These are phyloP conservation scores for Plasmopara muralis DNA, from an alignment of 352 stramenopile species.

Conservation along the genomic window DNA sequence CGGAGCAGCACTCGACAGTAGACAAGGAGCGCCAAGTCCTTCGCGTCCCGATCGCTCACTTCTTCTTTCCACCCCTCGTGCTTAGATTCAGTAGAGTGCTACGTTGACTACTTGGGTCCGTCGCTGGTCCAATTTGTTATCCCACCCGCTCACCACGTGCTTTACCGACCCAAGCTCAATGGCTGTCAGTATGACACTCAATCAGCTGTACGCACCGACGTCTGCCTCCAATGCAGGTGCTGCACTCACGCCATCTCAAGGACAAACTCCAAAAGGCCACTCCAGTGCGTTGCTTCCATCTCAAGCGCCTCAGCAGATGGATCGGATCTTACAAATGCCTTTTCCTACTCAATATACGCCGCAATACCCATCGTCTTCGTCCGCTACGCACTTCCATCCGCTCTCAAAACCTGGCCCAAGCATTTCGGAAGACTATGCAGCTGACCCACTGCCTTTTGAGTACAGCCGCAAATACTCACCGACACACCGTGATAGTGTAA, in stretches of 20 bases:
- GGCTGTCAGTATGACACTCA: conserved; percentile 64
- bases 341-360: conserved; percentile 16
- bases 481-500: conserved; percentile 13
- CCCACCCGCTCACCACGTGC: conserved; percentile 5
- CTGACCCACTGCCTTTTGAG: conserved; percentile 72
- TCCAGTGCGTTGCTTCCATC: background rate
- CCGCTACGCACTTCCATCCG: conserved; percentile 19
- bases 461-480: conserved; percentile 52
- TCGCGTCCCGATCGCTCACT: conserved; percentile 12
- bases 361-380: conserved; percentile 13
- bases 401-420: conserved; percentile 20
- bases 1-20: conserved; percentile 10
- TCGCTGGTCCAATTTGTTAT: conserved; percentile 14
- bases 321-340: conserved; percentile 29
- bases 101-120: conserved; percentile 15
- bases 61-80: conserved; percentile 15
- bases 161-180: conserved; percentile 13
- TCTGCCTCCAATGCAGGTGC: conserved; percentile 14
- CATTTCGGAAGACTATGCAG: conserved; percentile 57
- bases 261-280: conserved; percentile 21
- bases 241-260: conserved; percentile 17
- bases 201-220: conserved; percentile 57
- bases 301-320: conserved; percentile 11
- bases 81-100: conserved; percentile 9
- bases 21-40: conserved; percentile 7